Evolutionary conservation across 345 rosid species (phyloP).

Genomic region (Citrus medica): DNA sequence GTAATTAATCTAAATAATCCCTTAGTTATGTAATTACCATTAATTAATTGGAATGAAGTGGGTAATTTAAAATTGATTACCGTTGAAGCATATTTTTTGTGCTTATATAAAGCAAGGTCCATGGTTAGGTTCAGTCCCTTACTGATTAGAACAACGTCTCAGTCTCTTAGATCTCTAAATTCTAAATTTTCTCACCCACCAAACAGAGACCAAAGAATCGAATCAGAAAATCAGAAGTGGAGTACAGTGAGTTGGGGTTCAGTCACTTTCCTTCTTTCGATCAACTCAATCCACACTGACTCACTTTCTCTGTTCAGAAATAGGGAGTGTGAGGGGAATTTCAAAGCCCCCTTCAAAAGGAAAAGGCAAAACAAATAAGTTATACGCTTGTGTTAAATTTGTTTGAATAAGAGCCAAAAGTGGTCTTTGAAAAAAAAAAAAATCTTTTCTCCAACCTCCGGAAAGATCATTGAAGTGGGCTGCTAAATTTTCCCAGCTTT

Average conservation of each 20-base stretch:
- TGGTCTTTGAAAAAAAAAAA: not conserved
- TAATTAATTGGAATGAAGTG: not conserved
- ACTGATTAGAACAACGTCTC: slow-evolving; percentile 38
- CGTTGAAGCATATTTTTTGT: slow-evolving; percentile 17
- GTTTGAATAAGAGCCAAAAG: slow-evolving; percentile 14
- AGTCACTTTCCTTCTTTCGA: slow-evolving; percentile 24
- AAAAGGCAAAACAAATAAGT: not conserved
- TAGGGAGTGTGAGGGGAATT: slow-evolving; percentile 8
- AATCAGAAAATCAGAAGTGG: slow-evolving; percentile 36
- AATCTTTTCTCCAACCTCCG: slow-evolving; percentile 8
- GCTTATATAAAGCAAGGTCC: slow-evolving; percentile 28
- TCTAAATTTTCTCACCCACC: slow-evolving; percentile 19
- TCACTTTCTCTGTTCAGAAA: slow-evolving; percentile 1
- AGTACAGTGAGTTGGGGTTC: slow-evolving; percentile 32
- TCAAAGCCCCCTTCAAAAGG: not conserved
- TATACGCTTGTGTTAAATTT: not conserved
- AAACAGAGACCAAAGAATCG: slow-evolving; percentile 30
- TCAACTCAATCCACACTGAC: not conserved
- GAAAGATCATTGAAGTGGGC: slow-evolving; percentile 16
- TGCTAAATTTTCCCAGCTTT: slow-evolving; percentile 28
- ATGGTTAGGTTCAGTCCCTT: slow-evolving; percentile 14
- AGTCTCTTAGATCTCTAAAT: slow-evolving; percentile 30
- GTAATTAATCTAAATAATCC: not conserved
- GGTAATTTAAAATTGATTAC: not conserved
- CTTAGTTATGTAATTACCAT: not conserved